These are phyloP conservation scores for Penicillium sp. DNA, from an alignment of 2,329 filamentous ascomycete species.

Conservation along the genomic window DNA sequence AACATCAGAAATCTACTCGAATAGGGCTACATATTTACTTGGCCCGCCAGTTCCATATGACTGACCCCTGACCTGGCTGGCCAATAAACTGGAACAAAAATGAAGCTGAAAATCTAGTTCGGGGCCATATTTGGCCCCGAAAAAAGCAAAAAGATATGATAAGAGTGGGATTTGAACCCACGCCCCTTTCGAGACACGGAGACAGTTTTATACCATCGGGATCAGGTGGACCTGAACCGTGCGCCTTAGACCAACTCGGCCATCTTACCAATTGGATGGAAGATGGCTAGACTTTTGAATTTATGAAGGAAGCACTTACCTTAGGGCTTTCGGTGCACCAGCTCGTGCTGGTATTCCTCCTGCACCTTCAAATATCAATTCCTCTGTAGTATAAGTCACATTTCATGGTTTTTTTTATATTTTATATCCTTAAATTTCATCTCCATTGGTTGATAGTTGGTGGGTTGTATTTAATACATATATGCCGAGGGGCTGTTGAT, in stretches of 20 bases:
- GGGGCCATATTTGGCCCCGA: no score
- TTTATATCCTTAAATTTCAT: not conserved
- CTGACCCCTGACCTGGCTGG: no score
- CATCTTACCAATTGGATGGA: constrained; percentile 25
- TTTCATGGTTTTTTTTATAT: not conserved
- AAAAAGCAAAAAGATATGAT: constrained; percentile 9
- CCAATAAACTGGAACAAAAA: no score
- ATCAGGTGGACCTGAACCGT: constrained; percentile 36
- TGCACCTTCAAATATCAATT: not conserved
- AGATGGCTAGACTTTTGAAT: no score
- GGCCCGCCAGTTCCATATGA: no score
- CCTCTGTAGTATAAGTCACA: not conserved
- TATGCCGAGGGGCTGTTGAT: not conserved
- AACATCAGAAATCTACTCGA: no score
- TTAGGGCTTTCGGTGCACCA: not conserved
- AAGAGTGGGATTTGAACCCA: constrained; percentile 17
- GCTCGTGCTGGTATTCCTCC: not conserved
- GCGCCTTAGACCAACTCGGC: constrained; percentile 40
- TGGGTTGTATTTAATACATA: not conserved
- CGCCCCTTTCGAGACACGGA: constrained; percentile 15
- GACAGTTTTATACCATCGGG: constrained; percentile 17
- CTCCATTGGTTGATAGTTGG: not conserved
- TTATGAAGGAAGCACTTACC: fast-evolving
- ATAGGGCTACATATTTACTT: no score
- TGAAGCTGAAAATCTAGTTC: no score